Evolutionary conservation across 495 filamentous ascomycete species (phyloP), one percentile per base, ranked within the genome.

Genomic region (Annulohypoxylon stygium): DNA sequence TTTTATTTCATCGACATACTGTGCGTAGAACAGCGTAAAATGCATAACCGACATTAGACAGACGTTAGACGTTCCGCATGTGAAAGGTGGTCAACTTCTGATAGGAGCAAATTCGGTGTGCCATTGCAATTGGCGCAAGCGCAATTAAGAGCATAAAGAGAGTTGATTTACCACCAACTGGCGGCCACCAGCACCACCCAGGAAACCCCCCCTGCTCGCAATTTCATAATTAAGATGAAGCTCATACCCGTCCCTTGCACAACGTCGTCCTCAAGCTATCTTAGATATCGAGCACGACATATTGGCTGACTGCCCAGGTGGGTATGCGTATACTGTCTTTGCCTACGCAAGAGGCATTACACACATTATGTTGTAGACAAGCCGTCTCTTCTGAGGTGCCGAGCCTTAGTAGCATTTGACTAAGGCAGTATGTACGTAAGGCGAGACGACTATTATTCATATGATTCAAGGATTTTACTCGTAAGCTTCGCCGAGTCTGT

Each of bases 151-250:
- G 67, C 63, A 60, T 67, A 64, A 37, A 33, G 64, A 30, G 50
- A 67, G 37, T 70, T 64, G 72, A 61, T 54, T 54, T 20, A 75
- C 59, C 67, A 67, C 72, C 45, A 53, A n/a, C 5, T 30, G 30
- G 30, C 5, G 30, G 9, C 36, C 8, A 9, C 36, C 8, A 39
- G 39, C 39, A 43, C 39, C 39, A 43, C 39, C 39, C 4, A 14
- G 63, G 62, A 70, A 70, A 70, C 53, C 72, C 72, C 72, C 72
- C 72, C 72, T 75, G 72, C 30, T 37, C 63, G 72, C 41, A 75
- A 75, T 75, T 69, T 75, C 45, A 68, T 68, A 70, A 55, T 75
- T 54, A 75, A 75, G 67, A 75, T 75, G 72, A 75, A 75, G 55
- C 64, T 70, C 72, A 75, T 67, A 75, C 67, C 63, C 62, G 50